phyloP scores from a whole-genome alignment of 345 rosid species.

The Brassica nigra region DNA sequence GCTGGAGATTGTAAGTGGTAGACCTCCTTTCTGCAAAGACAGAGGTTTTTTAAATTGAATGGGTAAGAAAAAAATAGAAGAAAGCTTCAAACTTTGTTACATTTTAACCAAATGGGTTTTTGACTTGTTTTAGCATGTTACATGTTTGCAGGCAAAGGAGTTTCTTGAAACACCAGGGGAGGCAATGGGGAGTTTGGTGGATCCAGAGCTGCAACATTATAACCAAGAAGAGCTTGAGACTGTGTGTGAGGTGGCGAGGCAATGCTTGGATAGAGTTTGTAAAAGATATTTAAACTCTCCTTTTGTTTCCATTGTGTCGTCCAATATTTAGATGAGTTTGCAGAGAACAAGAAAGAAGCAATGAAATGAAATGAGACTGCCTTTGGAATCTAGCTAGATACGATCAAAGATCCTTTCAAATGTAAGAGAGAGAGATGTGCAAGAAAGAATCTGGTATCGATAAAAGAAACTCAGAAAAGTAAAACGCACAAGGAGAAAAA shows the following conservation, averaged over 20 bases:
- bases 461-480: not conserved
- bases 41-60: constrained; percentile 79
- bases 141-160: constrained; percentile 72
- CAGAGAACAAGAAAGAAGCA: too few species aligned
- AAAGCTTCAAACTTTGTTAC: constrained; percentile 12
- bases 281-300: constrained; percentile 5
- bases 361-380: too few species aligned
- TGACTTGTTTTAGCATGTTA: not conserved
- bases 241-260: constrained; percentile 74
- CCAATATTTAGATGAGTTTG: too few species aligned
- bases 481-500: not conserved
- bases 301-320: too few species aligned
- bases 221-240: constrained; percentile 69
- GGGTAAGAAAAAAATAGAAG: constrained; percentile 54
- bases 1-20: constrained; percentile 86
- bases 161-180: constrained; percentile 70
- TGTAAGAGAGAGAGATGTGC: too few species aligned
- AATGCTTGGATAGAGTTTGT: constrained; percentile 51
- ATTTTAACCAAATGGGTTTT: not conserved
- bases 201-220: constrained; percentile 87
- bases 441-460: too few species aligned
- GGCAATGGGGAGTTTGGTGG: constrained; percentile 73
- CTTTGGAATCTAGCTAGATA: too few species aligned
- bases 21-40: constrained; percentile 85
- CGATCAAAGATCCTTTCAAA: too few species aligned